Base-by-base conservation (phyloP, 441 rosid genomes). In the Euphorbia celastroides region DNA sequence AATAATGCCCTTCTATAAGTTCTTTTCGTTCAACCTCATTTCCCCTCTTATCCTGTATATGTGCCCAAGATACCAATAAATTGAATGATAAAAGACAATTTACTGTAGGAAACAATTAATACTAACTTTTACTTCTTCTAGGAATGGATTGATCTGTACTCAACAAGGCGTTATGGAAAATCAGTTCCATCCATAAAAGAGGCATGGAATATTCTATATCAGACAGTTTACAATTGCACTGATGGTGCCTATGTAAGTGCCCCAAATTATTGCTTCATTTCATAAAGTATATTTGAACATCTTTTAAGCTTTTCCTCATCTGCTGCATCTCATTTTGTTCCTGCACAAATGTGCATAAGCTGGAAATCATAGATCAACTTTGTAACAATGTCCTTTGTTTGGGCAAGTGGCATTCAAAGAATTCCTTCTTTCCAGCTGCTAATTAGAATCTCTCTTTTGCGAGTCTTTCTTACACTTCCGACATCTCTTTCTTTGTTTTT, bases 171-270 rank as follows among this genome's bases (percentile, higher is more conserved):
- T 51, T 84, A 83, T 66, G 89, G 88, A 28, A 76, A 44, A 66
- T 57, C 82, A 57, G 68, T 78, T 72, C 73, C 84, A 63, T 66
- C 48, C 27, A 67, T 79, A 42, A 65, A 76, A 64, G 79, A 83
- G 16, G 84, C 89, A 22, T 87, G 92, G 92, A 72, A 67, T 60
- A 77, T 83, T 64, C 75, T 87, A 60, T 78, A 83, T 75, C 88
- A 74, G 77, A 83, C 92, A 17, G 66, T 87, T 72, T 87, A 84
- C 72, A 87, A 87, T 64, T 87, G 92, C 79, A 84, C 88, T 23
- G 92, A 84, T 63, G 86, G 83, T 69, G 85, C 84, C 62, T 74
- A 79, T 74, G 92, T 87, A 78, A 82, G 85, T 82, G 32, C 61
- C 60, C 9, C 16, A 41, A 52, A 23, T 34, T 22, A 11, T 25